Evolutionary conservation across 768 basidiomycete species (phyloP).

Genomic region (Xerocomus potaroensis): DNA sequence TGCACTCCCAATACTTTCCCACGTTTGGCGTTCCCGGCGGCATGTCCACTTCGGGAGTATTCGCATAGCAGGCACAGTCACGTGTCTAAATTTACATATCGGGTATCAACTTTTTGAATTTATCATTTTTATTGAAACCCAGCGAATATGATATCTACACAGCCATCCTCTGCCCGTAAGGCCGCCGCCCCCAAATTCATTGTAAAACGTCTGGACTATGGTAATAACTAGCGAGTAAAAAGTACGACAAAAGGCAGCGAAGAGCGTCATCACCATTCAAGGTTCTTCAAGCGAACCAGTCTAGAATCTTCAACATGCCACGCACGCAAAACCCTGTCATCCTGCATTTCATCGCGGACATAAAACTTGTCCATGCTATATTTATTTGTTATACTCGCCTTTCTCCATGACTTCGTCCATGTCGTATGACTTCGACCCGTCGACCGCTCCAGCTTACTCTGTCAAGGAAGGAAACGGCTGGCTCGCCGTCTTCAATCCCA

Average conservation of each 20-base stretch:
- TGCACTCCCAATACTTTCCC: conserved; percentile 32
- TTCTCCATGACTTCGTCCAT: too few relatives aligned
- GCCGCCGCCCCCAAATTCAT: too few relatives aligned
- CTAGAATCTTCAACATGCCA: too few relatives aligned
- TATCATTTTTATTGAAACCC: conserved; percentile 12
- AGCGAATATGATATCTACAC: conserved; percentile 17
- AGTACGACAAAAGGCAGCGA: not conserved
- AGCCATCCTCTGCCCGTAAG: too few relatives aligned
- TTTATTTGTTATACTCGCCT: too few relatives aligned
- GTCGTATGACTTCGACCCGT: conserved; percentile 26
- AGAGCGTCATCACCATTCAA: too few relatives aligned
- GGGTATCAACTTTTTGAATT: conserved; percentile 15
- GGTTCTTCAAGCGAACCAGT: too few relatives aligned
- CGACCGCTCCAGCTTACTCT: conserved; percentile 26
- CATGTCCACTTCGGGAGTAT: conserved; percentile 24
- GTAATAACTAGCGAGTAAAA: not conserved
- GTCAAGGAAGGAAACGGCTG: conserved; percentile 49
- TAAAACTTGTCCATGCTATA: too few relatives aligned
- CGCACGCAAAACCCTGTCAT: too few relatives aligned
- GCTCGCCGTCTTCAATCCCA: conserved; percentile 51
- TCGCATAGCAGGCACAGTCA: conserved; percentile 28
- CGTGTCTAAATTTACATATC: conserved; percentile 21
- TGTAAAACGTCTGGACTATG: too few relatives aligned
- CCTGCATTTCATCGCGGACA: too few relatives aligned
- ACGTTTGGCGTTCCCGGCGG: conserved; percentile 35